Base-by-base conservation (phyloP, 2,329 filamentous ascomycete genomes). In the Fusarium chlamydosporum region DNA sequence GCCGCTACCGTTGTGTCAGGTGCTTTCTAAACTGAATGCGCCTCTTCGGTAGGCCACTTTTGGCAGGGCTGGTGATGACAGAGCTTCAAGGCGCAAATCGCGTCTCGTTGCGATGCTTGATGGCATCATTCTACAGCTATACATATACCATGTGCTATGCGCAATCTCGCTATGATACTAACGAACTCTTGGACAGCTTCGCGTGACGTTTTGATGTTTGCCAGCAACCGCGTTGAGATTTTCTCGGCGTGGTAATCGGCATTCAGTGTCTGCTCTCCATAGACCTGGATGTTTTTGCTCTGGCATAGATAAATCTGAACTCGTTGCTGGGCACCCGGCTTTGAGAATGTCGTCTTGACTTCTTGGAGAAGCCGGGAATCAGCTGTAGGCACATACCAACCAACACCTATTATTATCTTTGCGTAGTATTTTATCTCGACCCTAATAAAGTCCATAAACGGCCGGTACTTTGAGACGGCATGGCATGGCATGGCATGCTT, bases 271-370 rank as follows among this genome's bases (percentile, higher is more conserved):
- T 80, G 66, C 72, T 76, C 75, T 72, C 77, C 73, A 79, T 84
- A 82, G 82, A 77, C 81, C 76, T 82, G 80, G 78, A 80, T 83
- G 83, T 86, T 84, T 85, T 85, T 83, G 82, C 83, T 78, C 83
- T 86, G 85, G 84, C 84, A 85, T 78, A 85, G 81, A 86, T 76
- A 33, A 82, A 75, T 68, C 13, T 67, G 61, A 74, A 76, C 84
- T 84, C 83, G 79, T 84, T 85, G 83, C 84, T 86, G 83, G 83
- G 84, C 84, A 83, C 84, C 83, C 81, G 81, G 78, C 76, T 82
- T 84, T 77, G 81, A 86, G 83, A 83, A 76, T 68, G 79, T 83
- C 84, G 84, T 86, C 80, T 84, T 85, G 83, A 79, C 79, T 77
- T 85, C 81, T 67, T 78, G 77, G 84, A 86, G 71, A 83, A 79